A percentile compares a stretch with the other conserved stretches of the same genome.
phyloP scores from a whole-genome alignment of 305 asterid genomes.

The Fraxinus sp. region DNA sequence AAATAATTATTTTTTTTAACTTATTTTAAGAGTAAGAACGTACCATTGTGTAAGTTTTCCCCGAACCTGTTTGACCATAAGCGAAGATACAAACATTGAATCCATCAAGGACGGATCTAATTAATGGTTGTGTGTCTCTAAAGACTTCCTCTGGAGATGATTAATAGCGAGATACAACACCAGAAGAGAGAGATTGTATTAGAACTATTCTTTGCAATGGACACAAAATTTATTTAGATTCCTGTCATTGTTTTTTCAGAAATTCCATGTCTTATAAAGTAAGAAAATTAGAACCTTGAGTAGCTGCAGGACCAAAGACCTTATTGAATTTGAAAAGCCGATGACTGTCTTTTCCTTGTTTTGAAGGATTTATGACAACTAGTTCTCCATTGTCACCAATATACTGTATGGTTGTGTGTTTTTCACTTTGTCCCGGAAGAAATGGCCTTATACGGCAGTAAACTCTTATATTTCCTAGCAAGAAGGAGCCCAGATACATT shows the following conservation, averaged over 20 bases:
- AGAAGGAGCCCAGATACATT: constrained; percentile 23
- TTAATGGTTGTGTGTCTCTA: constrained; percentile 83
- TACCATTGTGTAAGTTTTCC: constrained; percentile 95
- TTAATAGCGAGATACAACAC: neutral
- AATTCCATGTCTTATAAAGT: neutral
- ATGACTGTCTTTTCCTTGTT: constrained; percentile 81
- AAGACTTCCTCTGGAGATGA: constrained; percentile 74
- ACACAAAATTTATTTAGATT: constrained; percentile 7
- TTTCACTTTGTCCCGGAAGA: constrained; percentile 69
- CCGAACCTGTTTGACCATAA: constrained; percentile 97
- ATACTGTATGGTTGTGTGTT: constrained; percentile 72
- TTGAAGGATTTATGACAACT: constrained; percentile 75
- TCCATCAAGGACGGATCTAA: constrained; percentile 96
- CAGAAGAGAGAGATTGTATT: neutral
- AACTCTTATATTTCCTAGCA: constrained; percentile 83
- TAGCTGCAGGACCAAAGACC: constrained; percentile 72
- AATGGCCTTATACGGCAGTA: constrained; percentile 92
- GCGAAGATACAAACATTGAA: constrained; percentile 95
- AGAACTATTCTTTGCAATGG: neutral
- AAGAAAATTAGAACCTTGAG: constrained; percentile 67
- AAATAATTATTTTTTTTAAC: neutral
- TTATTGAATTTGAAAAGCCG: constrained; percentile 92
- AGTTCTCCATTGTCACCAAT: constrained; percentile 87
- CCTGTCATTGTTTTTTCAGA: constrained; percentile 6
- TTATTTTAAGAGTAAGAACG: constrained; percentile 21